These are phyloP conservation scores for Populus nigra DNA, from an alignment of 345 rosid genomes.

Conservation along the genomic window DNA sequence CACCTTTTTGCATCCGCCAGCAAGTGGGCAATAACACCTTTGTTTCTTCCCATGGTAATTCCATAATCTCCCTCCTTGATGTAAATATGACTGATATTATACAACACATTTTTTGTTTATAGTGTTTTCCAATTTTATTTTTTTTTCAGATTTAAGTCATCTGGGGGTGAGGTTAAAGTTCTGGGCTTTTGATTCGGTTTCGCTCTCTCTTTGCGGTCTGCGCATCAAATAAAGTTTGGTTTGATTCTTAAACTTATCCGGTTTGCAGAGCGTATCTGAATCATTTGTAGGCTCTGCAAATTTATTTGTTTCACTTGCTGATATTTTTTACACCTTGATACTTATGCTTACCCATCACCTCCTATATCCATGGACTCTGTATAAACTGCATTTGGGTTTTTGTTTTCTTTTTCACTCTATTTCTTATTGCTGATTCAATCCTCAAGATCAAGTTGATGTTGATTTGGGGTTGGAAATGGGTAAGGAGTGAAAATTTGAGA, in stretches of 20 bases:
- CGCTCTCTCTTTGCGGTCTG: neutral
- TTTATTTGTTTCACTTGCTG: neutral
- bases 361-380: neutral
- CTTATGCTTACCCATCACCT: neutral
- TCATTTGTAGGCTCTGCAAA: neutral
- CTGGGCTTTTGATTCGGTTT: neutral
- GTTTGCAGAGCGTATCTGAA: neutral
- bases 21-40: neutral
- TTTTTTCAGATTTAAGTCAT: constrained; percentile 12
- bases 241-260: neutral
- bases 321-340: neutral
- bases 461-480: neutral
- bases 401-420: neutral
- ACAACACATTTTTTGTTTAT: neutral
- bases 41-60: neutral
- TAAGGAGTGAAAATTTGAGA: neutral
- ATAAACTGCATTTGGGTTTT: neutral
- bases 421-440: neutral
- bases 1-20: neutral
- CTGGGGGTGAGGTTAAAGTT: constrained; percentile 9
- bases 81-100: neutral
- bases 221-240: neutral
- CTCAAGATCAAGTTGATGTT: neutral
- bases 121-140: neutral
- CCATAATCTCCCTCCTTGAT: neutral